Conservation (phyloP, 1,284 basidiomycete genomes). For the Cutaneotrichosporon dermatis region DNA sequence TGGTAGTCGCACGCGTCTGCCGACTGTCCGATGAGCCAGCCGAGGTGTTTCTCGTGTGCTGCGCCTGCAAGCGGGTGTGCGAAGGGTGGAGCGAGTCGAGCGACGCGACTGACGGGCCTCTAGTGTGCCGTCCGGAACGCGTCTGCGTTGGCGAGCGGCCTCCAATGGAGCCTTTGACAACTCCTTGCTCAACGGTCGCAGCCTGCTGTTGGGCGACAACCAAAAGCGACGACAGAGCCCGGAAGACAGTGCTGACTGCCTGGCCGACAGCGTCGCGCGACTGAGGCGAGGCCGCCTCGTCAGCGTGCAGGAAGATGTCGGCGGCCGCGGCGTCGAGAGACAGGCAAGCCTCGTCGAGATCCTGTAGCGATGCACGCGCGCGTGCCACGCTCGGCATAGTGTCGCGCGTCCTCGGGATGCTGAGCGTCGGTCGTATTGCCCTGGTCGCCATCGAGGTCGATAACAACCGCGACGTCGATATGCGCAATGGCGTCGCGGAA, state of each 20-base stretch:
- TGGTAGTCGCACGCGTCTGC: constrained; percentile 15
- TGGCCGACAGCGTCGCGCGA: constrained; percentile 9
- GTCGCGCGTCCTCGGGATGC: constrained; percentile 23
- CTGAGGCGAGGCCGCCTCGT: constrained; percentile 1
- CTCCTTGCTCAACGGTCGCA: constrained; percentile 26
- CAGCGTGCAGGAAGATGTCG: constrained; percentile 15
- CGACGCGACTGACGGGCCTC: constrained; percentile 2
- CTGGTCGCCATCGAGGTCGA: constrained; percentile 47
- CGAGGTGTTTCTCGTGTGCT: constrained; percentile 10
- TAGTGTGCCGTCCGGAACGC: constrained; percentile 1
- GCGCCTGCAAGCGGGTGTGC: neutral
- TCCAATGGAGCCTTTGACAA: constrained; percentile 30
- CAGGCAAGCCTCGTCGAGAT: constrained; percentile 31
- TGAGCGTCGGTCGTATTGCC: constrained; percentile 9
- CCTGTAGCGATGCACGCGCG: constrained; percentile 30
- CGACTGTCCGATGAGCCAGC: constrained; percentile 8
- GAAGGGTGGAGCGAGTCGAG: constrained; percentile 4
- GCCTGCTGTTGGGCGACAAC: constrained; percentile 34
- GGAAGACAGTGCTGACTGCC: constrained; percentile 22
- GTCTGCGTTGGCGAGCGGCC: constrained; percentile 20
- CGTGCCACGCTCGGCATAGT: constrained; percentile 37
- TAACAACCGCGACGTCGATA: constrained; percentile 43
- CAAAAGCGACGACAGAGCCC: constrained; percentile 28
- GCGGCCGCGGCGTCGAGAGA: constrained; percentile 19
- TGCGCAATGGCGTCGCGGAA: constrained; percentile 21